Evolutionary conservation across 352 stramenopile species (phyloP).

Genomic region (Peronospora tabacina): DNA sequence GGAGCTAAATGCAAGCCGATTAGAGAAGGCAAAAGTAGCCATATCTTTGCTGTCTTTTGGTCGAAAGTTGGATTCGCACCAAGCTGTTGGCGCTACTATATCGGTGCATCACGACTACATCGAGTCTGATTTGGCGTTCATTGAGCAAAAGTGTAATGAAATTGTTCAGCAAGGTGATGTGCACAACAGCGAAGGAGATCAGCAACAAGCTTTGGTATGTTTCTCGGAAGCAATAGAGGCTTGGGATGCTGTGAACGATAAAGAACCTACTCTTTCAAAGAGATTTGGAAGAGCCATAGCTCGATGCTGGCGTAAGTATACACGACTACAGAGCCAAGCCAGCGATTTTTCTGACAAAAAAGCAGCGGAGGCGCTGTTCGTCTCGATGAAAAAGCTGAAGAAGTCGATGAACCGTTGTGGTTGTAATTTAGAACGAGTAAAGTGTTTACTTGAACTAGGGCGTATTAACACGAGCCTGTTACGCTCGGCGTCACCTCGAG

Average conservation of each 20-base stretch:
- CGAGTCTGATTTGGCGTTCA: slow-evolving; percentile 23
- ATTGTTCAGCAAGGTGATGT: slow-evolving; percentile 38
- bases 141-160: slow-evolving; percentile 44
- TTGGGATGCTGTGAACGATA: slow-evolving; percentile 6
- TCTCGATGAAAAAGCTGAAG: slow-evolving; percentile 42
- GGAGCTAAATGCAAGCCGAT: slow-evolving; percentile 40
- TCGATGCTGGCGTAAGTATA: slow-evolving; percentile 49
- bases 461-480: slow-evolving; percentile 35
- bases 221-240: slow-evolving; percentile 21
- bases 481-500: slow-evolving; percentile 26
- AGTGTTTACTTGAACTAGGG: slow-evolving; percentile 42
- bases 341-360: slow-evolving; percentile 17
- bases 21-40: slow-evolving; percentile 40
- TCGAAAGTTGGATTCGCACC: slow-evolving; percentile 1
- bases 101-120: slow-evolving; percentile 7
- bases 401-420: slow-evolving; percentile 30
- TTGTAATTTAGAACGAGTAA: slow-evolving; percentile 39
- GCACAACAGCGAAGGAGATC: slow-evolving; percentile 17
- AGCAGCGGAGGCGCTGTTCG: slow-evolving; percentile 32
- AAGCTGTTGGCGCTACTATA: neutral
- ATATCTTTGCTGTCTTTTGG: slow-evolving; percentile 32
- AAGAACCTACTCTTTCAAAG: slow-evolving; percentile 4
- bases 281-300: slow-evolving; percentile 15
- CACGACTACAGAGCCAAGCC: slow-evolving; percentile 25
- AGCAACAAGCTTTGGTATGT: slow-evolving; percentile 18